These are phyloP conservation scores for Thraustochytrium striatum DNA, from an alignment of 352 stramenopile species.

Conservation along the genomic window DNA sequence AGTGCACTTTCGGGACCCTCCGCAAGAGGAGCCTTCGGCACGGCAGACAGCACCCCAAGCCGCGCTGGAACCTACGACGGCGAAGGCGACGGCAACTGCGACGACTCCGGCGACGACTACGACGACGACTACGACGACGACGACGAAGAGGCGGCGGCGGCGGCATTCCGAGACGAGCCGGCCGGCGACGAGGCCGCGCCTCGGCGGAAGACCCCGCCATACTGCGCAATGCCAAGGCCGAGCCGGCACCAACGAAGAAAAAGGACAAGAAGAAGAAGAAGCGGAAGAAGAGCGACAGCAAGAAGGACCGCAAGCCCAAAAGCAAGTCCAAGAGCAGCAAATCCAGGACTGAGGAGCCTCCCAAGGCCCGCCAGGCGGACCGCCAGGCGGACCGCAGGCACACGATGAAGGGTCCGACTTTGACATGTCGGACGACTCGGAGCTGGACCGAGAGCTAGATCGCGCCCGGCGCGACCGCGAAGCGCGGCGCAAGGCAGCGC, in stretches of 20 bases:
- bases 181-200: not conserved
- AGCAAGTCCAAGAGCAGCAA: no score
- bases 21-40: no score
- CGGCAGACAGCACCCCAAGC: no score
- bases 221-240: not conserved
- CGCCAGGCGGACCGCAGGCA: no score
- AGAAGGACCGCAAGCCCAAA: not conserved
- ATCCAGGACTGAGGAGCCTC: no score
- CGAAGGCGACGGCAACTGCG: no score
- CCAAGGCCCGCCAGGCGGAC: not conserved
- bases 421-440: not conserved
- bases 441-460: not conserved
- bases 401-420: not conserved
- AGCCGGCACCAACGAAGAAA: not conserved
- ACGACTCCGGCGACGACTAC: not conserved
- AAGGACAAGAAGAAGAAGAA: conserved; percentile 17
- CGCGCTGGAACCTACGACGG: no score
- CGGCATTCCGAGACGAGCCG: not conserved
- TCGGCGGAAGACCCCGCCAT: not conserved
- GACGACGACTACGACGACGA: not conserved
- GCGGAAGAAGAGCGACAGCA: not conserved
- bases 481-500: not conserved
- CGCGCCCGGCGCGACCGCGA: not conserved
- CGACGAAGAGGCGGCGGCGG: not conserved
- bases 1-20: no score